Evolutionary conservation across 23 red algal species (phyloP).

Genomic region (Chondrus crispus): DNA sequence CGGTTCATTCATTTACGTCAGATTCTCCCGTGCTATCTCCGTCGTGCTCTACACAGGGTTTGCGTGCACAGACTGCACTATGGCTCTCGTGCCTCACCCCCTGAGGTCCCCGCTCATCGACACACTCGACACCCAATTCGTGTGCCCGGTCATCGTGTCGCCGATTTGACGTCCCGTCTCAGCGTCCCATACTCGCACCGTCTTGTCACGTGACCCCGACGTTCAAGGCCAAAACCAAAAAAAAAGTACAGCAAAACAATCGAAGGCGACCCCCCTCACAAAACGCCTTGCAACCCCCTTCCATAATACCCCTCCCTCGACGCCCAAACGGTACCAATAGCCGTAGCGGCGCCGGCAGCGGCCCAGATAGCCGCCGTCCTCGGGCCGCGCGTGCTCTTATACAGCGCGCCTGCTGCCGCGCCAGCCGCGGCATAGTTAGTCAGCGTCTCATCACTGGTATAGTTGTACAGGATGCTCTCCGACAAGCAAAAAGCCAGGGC

Average conservation of each 20-base stretch:
- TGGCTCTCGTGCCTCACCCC: no score
- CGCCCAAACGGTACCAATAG: slow-evolving; percentile 69
- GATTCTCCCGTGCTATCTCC: neutral
- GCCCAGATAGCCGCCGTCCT: slow-evolving; percentile 41
- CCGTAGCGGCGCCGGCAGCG: slow-evolving; percentile 56
- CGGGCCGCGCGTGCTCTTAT: slow-evolving; percentile 70
- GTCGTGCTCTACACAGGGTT: no score
- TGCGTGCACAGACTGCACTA: no score
- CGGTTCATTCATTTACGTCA: neutral
- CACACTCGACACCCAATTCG: no score
- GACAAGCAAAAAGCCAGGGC: slow-evolving; percentile 77
- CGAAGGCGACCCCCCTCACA: slow-evolving; percentile 24
- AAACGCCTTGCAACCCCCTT: slow-evolving; percentile 51
- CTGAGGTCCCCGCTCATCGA: no score
- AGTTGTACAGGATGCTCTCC: slow-evolving; percentile 66
- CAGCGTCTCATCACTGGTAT: slow-evolving; percentile 54
- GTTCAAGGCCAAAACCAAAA: no score
- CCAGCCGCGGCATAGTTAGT: slow-evolving; percentile 84
- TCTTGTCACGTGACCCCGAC: no score
- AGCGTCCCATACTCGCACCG: no score
- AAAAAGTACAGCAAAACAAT: no score
- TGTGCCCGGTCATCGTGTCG: no score
- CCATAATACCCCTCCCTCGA: slow-evolving; percentile 83
- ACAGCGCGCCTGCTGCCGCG: slow-evolving; percentile 71
- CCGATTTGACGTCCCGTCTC: no score